Evolutionary conservation across 163 green algal species (phyloP).

Genomic region (Dunaliella salina): DNA sequence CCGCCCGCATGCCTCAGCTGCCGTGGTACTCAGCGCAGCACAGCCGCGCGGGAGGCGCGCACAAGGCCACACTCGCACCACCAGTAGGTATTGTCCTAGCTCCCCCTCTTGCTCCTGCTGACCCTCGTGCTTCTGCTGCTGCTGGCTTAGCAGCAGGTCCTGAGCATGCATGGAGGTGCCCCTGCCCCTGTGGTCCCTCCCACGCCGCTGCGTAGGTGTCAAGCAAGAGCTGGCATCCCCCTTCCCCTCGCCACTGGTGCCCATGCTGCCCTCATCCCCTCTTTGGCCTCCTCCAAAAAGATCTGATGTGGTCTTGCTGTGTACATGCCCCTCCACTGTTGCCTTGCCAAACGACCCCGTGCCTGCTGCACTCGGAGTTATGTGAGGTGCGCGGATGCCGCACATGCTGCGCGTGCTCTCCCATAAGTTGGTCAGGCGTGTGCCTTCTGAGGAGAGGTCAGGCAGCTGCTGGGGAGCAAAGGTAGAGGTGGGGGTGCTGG

Average conservation of each 20-base stretch:
- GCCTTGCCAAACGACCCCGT: no score
- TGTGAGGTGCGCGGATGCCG: not conserved
- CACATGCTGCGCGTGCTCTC: not conserved
- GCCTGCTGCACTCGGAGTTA: no score
- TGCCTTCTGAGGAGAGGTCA: not conserved
- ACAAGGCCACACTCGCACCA: conserved; percentile 15
- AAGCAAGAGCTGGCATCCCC: no score
- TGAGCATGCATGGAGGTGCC: no score
- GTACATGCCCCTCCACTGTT: no score
- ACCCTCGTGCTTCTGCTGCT: not conserved
- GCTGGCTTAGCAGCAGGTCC: no score
- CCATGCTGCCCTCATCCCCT: no score
- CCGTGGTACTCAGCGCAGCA: conserved; percentile 10
- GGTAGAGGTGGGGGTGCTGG: not conserved
- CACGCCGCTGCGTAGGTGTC: no score
- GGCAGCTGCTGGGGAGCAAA: not conserved
- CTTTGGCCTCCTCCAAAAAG: no score
- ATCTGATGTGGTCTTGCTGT: no score
- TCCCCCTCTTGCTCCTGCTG: not conserved
- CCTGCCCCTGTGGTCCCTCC: no score
- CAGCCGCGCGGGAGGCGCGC: conserved; percentile 9
- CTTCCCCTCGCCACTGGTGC: no score
- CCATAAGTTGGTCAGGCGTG: not conserved
- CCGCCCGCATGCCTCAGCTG: conserved; percentile 8
- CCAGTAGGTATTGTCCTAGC: not conserved